Percentiles rank a stretch among this genome's conserved stretches.
These are phyloP conservation scores for Wickerhamiella pararugosa DNA, from an alignment of 1,139 yeast species.

Conservation along the genomic window DNA sequence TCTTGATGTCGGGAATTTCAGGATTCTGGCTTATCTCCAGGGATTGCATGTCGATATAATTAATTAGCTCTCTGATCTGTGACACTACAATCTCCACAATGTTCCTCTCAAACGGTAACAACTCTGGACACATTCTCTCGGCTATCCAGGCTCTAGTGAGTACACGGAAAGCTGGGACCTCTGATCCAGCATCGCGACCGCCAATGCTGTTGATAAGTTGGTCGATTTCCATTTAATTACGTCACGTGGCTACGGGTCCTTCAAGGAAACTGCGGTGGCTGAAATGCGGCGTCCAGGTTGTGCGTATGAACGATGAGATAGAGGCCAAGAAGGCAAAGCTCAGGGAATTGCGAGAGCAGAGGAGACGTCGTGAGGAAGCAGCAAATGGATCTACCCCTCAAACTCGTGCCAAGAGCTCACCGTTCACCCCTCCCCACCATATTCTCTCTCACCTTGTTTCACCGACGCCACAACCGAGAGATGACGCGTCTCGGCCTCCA, in stretches of 20 bases:
- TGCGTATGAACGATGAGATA: constrained; percentile 20
- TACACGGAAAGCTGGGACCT: constrained; percentile 17
- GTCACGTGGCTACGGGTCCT: not conserved
- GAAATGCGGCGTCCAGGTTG: not conserved
- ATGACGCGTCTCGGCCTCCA: too few relatives aligned
- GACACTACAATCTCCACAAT: constrained; percentile 43
- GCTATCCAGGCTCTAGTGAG: constrained; percentile 62
- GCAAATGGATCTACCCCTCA: too few relatives aligned
- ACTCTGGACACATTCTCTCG: constrained; percentile 75
- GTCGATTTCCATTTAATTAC: constrained; percentile 3
- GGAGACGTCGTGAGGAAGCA: constrained; percentile 13
- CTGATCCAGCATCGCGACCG: constrained; percentile 20
- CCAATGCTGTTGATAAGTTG: constrained; percentile 6
- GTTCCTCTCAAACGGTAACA: constrained; percentile 52
- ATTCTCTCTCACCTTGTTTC: too few relatives aligned
- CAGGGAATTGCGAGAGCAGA: constrained; percentile 30
- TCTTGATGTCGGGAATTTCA: constrained; percentile 45
- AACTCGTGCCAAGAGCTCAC: too few relatives aligned
- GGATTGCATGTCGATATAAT: constrained; percentile 18
- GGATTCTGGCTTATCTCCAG: constrained; percentile 37
- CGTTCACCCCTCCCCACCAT: too few relatives aligned
- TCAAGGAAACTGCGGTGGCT: too few relatives aligned
- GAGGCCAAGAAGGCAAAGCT: constrained; percentile 34
- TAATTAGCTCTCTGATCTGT: constrained; percentile 42
- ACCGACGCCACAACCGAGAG: too few relatives aligned